Percentiles rank a stretch among this genome's conserved stretches.
phyloP scores from a whole-genome alignment of 257 asterid species.

The Solanum chilense region DNA sequence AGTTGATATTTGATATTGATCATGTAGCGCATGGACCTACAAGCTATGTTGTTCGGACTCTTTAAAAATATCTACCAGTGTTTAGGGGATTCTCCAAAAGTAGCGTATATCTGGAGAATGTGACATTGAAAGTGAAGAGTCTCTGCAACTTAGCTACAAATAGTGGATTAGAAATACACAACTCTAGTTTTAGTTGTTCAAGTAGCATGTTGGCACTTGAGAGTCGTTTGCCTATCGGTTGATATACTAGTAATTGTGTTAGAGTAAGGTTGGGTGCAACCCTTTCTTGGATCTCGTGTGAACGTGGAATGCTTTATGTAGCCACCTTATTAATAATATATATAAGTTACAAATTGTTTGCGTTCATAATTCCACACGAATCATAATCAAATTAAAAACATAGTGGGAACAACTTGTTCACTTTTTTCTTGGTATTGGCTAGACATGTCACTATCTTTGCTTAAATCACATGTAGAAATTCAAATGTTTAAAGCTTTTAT shows the following conservation, averaged over 20 bases:
- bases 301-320: neutral
- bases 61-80: neutral
- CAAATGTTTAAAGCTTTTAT: neutral
- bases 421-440: neutral
- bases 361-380: neutral
- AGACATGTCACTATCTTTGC: neutral
- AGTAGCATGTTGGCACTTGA: neutral
- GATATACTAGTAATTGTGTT: too few species aligned
- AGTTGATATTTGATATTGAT: neutral
- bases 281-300: neutral
- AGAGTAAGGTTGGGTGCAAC: too few species aligned
- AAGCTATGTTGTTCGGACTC: neutral
- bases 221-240: neutral
- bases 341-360: too few species aligned
- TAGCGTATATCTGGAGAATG: too few species aligned
- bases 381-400: neutral
- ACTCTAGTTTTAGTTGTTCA: neutral
- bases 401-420: neutral
- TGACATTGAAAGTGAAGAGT: neutral
- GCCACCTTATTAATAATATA: neutral
- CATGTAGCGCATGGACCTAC: neutral
- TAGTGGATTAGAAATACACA: neutral
- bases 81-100: rapidly evolving
- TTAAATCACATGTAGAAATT: neutral
- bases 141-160: neutral